Conservation (phyloP, 2,329 filamentous ascomycete species). For the Claviceps humidiphila region DNA sequence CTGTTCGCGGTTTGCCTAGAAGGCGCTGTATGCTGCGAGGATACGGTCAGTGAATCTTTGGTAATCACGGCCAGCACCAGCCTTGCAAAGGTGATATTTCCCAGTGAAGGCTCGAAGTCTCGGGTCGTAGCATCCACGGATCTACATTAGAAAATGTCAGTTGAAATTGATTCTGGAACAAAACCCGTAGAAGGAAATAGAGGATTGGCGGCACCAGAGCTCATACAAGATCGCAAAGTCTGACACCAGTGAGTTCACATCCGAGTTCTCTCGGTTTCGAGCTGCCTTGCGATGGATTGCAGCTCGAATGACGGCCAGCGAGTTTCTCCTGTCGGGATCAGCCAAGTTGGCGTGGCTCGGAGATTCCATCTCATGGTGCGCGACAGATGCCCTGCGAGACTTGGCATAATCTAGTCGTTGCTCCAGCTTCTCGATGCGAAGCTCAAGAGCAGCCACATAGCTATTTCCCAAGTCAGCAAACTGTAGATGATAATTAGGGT, state of each 20-base stretch:
- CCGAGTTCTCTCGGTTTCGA: conserved; percentile 59
- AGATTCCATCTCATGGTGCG: conserved; percentile 47
- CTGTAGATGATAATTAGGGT: neutral
- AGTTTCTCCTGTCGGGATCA: conserved; percentile 48
- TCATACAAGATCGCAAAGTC: conserved; percentile 82
- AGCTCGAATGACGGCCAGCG: conserved; percentile 45
- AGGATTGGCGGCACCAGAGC: neutral
- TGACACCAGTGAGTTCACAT: conserved; percentile 83
- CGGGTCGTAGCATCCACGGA: conserved; percentile 89
- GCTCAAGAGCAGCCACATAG: conserved; percentile 91
- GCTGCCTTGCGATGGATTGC: conserved; percentile 53
- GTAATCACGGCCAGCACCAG: conserved; percentile 73
- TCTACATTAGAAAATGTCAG: conserved; percentile 27
- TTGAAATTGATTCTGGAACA: neutral
- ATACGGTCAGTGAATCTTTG: conserved; percentile 56
- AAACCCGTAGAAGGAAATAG: neutral
- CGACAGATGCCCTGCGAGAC: conserved; percentile 57
- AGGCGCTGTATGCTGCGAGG: conserved; percentile 51
- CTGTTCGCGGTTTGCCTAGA: conserved; percentile 52
- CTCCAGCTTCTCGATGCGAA: conserved; percentile 78
- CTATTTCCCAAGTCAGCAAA: conserved; percentile 21
- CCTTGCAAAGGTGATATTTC: conserved; percentile 83
- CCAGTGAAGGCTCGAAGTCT: conserved; percentile 81
- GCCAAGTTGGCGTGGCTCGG: conserved; percentile 10
- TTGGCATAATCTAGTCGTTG: conserved; percentile 58